Conservation (phyloP, 768 basidiomycete species). For the Porpolomopsis calyptriformis region DNA sequence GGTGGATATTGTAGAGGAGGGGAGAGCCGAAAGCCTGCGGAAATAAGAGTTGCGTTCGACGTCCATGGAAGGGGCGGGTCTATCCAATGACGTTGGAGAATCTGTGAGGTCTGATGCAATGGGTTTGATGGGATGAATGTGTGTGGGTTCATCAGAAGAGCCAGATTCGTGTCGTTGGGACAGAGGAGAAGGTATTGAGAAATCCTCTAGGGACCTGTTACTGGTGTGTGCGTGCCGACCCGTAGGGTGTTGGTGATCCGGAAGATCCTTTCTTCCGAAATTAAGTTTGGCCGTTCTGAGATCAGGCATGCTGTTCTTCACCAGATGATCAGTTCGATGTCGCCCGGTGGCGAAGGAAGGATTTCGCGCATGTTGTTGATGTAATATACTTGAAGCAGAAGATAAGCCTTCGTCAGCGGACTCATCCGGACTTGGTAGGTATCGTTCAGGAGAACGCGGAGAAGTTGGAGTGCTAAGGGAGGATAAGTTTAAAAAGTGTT, state of each 20-base stretch:
- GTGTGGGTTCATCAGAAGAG: constrained; percentile 22
- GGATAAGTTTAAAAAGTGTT: constrained; percentile 35
- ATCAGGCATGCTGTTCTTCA: constrained; percentile 85
- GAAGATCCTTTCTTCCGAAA: constrained; percentile 21
- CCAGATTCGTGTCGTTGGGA: constrained; percentile 41
- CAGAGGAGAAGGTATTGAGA: constrained; percentile 28
- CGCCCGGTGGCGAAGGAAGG: constrained; percentile 39
- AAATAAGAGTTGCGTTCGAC: constrained; percentile 89
- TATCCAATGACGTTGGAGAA: constrained; percentile 28
- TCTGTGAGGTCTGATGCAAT: constrained; percentile 19
- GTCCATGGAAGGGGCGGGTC: constrained; percentile 49
- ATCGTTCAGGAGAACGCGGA: constrained; percentile 42
- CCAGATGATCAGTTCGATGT: constrained; percentile 26
- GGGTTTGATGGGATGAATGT: constrained; percentile 15
- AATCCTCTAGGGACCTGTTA: constrained; percentile 18
- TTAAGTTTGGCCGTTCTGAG: constrained; percentile 45
- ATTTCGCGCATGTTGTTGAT: constrained; percentile 34
- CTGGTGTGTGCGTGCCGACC: constrained; percentile 1
- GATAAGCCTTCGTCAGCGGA: constrained; percentile 35
- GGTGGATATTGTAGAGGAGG: constrained; percentile 46
- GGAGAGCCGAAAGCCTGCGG: constrained; percentile 75
- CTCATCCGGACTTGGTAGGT: constrained; percentile 48
- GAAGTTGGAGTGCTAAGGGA: constrained; percentile 31
- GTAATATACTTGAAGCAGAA: constrained; percentile 5
- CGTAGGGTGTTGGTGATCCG: constrained; percentile 9